Evolutionary conservation across 352 stramenopile genomes (phyloP).

Genomic region (Thalassiosira hispida): DNA sequence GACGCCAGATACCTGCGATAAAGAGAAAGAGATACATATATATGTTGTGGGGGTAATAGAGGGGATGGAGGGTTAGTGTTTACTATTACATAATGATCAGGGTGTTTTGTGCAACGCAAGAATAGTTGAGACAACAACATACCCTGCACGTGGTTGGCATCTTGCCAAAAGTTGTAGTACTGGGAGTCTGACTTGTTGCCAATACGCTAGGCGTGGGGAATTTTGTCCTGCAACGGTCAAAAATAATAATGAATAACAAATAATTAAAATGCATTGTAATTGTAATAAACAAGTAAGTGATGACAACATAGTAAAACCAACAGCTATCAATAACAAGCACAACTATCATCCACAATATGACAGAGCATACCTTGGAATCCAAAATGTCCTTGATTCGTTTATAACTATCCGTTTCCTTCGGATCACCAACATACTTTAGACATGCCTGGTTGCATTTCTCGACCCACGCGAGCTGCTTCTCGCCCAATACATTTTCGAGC

Average conservation of each 20-base stretch:
- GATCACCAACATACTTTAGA: slow-evolving; percentile 36
- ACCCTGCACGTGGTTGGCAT: slow-evolving; percentile 57
- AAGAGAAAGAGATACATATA: no score
- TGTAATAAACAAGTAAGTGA: no score
- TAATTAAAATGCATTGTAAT: neutral
- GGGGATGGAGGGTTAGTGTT: no score
- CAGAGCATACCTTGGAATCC: slow-evolving; percentile 42
- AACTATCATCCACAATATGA: neutral
- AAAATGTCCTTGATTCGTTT: slow-evolving; percentile 48
- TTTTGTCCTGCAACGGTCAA: slow-evolving; percentile 56
- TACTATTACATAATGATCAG: no score
- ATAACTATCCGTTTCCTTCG: slow-evolving; percentile 30
- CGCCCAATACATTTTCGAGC: slow-evolving; percentile 63
- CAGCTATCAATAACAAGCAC: no score
- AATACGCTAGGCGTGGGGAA: slow-evolving; percentile 61
- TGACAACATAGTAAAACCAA: no score
- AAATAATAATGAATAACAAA: no score
- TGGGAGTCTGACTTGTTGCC: neutral
- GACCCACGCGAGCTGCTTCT: slow-evolving; percentile 52
- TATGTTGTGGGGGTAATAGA: no score
- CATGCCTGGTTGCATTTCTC: slow-evolving; percentile 38
- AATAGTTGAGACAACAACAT: no score
- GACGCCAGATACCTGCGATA: slow-evolving; percentile 58
- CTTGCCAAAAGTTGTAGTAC: slow-evolving; percentile 74
- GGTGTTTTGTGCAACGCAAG: no score